Percentiles rank a stretch among this genome's conserved stretches.
phyloP scores from a whole-genome alignment of 352 stramenopile genomes.

The Phytophthora vignae region DNA sequence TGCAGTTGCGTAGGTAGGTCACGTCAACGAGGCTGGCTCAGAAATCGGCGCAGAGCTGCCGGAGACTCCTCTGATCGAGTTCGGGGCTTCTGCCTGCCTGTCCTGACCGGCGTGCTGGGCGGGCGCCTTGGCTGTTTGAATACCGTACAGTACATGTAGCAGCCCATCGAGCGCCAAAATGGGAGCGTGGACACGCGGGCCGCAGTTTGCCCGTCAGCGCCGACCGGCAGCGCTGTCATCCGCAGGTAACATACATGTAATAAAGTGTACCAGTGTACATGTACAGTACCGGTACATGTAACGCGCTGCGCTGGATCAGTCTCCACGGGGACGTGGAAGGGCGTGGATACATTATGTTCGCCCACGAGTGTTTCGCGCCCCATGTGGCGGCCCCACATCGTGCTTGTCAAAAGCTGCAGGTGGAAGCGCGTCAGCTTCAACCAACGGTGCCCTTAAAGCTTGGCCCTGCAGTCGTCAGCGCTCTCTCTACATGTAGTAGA shows the following conservation, averaged over 20 bases:
- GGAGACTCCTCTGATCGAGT: background rate
- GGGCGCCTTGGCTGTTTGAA: background rate
- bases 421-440: background rate
- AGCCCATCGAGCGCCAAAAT: slow-evolving; percentile 10
- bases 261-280: too few relatives aligned
- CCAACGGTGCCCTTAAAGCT: too few relatives aligned
- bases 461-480: too few relatives aligned
- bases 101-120: too few relatives aligned
- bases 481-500: too few relatives aligned
- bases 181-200: slow-evolving; percentile 14
- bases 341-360: slow-evolving; percentile 26
- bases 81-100: background rate
- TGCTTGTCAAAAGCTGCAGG: too few relatives aligned
- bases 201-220: background rate
- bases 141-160: background rate
- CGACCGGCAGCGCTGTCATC: slow-evolving; percentile 1
- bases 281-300: too few relatives aligned
- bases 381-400: background rate
- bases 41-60: slow-evolving; percentile 8
- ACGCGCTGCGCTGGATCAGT: slow-evolving; percentile 10
- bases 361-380: slow-evolving; percentile 16
- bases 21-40: slow-evolving; percentile 14
- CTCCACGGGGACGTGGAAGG: slow-evolving; percentile 22
- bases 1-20: slow-evolving; percentile 17
- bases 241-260: background rate